phyloP scores from a whole-genome alignment of 768 basidiomycete species.

The Rubroboletus pulcherrimus region DNA sequence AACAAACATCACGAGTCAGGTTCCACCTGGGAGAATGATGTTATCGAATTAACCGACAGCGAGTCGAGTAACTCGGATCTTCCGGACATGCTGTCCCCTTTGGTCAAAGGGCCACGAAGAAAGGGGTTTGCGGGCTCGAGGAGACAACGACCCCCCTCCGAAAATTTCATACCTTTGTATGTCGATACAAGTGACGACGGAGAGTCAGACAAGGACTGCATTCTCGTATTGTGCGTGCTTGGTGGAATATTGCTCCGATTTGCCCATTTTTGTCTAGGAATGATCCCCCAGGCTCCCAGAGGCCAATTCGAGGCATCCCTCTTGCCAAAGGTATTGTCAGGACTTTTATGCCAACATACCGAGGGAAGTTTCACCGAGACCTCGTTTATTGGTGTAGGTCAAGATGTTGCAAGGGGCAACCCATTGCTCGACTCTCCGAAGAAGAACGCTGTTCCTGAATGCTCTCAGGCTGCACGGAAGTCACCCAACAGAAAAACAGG shows the following conservation, averaged over 20 bases:
- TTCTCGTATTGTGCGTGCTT: constrained; percentile 37
- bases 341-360: not conserved
- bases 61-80: constrained; percentile 21
- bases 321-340: not conserved
- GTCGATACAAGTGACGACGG: constrained; percentile 31
- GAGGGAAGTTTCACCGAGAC: not conserved
- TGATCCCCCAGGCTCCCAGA: constrained; percentile 48
- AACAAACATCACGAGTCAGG: not conserved
- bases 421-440: constrained; percentile 10
- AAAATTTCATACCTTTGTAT: constrained; percentile 21
- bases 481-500: constrained; percentile 23
- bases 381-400: not conserved
- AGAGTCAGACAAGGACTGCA: constrained; percentile 33
- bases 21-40: constrained; percentile 7
- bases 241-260: not conserved
- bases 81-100: constrained; percentile 24
- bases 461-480: constrained; percentile 5
- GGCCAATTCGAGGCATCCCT: constrained; percentile 35
- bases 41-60: constrained; percentile 32
- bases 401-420: constrained; percentile 4
- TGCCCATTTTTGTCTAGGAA: constrained; percentile 29
- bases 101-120: constrained; percentile 12
- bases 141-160: constrained; percentile 4
- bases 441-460: constrained; percentile 1
- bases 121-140: constrained; percentile 1